phyloP scores from a whole-genome alignment of 345 rosid species.

The Alliaria petiolata region DNA sequence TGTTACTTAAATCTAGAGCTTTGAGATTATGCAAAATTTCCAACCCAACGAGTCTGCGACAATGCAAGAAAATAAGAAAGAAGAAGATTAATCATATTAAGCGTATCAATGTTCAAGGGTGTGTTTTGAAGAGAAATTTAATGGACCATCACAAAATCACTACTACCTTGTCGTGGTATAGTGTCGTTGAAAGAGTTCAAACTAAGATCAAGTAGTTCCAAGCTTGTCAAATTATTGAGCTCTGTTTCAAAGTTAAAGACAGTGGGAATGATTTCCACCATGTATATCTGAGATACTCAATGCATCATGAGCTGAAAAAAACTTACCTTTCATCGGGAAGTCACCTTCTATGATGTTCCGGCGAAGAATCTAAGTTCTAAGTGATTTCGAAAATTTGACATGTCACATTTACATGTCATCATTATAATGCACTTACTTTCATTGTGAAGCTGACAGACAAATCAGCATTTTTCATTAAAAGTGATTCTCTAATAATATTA shows the following conservation, averaged over 20 bases:
- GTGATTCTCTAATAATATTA: no score
- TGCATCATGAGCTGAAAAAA: no score
- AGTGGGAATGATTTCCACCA: no score
- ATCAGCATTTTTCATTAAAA: no score
- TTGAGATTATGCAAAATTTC: neutral
- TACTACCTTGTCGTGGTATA: neutral
- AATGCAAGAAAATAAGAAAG: neutral
- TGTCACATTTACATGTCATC: no score
- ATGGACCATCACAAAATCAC: neutral
- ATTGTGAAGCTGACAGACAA: no score
- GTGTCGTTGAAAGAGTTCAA: neutral
- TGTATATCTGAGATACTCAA: no score
- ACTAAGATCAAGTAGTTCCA: neutral
- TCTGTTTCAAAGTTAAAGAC: neutral
- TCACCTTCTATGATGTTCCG: no score
- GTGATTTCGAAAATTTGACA: no score
- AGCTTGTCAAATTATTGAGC: neutral
- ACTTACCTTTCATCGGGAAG: no score
- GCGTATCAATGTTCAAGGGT: neutral
- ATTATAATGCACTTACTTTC: no score
- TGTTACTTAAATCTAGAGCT: neutral
- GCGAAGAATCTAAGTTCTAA: no score
- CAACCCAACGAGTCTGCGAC: neutral
- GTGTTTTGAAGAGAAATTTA: neutral
- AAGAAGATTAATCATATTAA: neutral